Evolutionary conservation across 179 eudicot species (phyloP).

Genomic region (Sideroxylon spinosum): DNA sequence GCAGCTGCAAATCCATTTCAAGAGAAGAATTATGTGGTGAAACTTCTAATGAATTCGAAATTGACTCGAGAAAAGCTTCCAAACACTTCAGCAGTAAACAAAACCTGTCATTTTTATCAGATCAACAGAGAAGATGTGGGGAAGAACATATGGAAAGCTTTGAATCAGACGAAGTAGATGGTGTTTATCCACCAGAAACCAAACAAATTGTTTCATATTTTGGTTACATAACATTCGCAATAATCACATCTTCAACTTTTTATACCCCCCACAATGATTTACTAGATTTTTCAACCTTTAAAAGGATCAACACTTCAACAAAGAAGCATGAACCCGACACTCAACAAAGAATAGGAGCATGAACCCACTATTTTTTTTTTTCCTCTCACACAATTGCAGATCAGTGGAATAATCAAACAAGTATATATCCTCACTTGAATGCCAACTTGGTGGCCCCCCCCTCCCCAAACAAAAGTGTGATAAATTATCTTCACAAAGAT

Average conservation of each 20-base stretch:
- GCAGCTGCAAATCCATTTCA: slow-evolving; percentile 2
- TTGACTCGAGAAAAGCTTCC: not conserved
- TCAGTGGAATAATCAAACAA: slow-evolving; percentile 10
- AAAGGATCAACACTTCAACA: not conserved
- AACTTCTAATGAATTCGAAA: not conserved
- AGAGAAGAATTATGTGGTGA: not conserved
- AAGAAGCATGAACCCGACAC: not conserved
- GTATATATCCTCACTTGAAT: not conserved
- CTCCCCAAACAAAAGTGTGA: not conserved
- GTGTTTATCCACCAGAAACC: slow-evolving; percentile 22
- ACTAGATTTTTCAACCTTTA: slow-evolving; percentile 13
- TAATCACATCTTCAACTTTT: slow-evolving; percentile 20
- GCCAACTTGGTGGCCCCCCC: too few relatives aligned
- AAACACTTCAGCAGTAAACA: not conserved
- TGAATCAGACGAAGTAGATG: slow-evolving; percentile 7
- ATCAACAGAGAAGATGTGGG: not conserved
- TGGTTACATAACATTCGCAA: slow-evolving; percentile 18
- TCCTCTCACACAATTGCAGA: slow-evolving; percentile 5
- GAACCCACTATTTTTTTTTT: not conserved
- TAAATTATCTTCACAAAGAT: not conserved
- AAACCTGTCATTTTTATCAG: not conserved
- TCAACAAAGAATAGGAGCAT: not conserved
- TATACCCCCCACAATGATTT: slow-evolving; percentile 37
- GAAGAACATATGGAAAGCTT: not conserved
- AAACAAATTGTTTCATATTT: slow-evolving; percentile 15